Evolutionary conservation across 2,329 filamentous ascomycete species (phyloP).

Genomic region (Aureobasidium sp.): DNA sequence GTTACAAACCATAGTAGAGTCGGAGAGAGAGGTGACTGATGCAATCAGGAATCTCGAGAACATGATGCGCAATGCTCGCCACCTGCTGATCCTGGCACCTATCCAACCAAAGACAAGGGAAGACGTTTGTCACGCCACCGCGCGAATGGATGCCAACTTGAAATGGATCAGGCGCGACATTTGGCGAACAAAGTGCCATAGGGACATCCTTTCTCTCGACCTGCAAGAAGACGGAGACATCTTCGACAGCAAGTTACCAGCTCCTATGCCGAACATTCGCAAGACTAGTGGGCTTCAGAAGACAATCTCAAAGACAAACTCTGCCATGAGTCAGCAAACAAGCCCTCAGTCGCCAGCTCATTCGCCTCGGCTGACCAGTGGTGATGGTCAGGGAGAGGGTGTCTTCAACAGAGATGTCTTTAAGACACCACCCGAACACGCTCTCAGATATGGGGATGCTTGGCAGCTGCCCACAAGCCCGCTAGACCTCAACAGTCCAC

Average conservation of each 20-base stretch:
- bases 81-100: constrained; percentile 80
- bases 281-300: constrained; percentile 6
- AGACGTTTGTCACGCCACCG: constrained; percentile 75
- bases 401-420: constrained; percentile 32
- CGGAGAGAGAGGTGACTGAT: constrained; percentile 67
- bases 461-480: constrained; percentile 30
- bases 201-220: constrained; percentile 78
- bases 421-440: constrained; percentile 40
- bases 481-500: constrained; percentile 26
- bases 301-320: constrained; percentile 15
- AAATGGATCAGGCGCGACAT: constrained; percentile 95
- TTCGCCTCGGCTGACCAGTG: constrained; percentile 19
- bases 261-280: neutral
- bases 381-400: neutral
- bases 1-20: constrained; percentile 72
- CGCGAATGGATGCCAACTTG: constrained; percentile 75
- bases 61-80: constrained; percentile 80
- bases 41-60: constrained; percentile 73
- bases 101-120: constrained; percentile 88
- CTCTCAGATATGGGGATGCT: constrained; percentile 20
- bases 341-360: constrained; percentile 2
- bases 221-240: constrained; percentile 64
- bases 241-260: constrained; percentile 15
- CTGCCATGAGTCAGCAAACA: neutral
- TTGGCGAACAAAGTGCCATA: constrained; percentile 84